phyloP scores from a whole-genome alignment of 495 filamentous ascomycete species.

The Aspergillus cavernicola region DNA sequence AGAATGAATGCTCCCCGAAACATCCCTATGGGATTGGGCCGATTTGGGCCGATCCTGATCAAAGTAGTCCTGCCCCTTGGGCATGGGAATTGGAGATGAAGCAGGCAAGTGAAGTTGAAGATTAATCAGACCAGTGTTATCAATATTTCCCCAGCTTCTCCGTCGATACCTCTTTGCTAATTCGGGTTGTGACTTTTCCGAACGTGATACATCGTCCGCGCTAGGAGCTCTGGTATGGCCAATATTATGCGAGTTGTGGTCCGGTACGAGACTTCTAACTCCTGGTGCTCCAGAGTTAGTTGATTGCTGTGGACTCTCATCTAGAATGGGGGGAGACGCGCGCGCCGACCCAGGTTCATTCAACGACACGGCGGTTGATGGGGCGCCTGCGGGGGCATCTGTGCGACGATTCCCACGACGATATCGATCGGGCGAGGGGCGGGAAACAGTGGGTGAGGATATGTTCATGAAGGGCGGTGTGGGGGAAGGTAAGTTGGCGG shows the following conservation, averaged over 20 bases:
- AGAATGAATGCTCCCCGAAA: slow-evolving; percentile 52
- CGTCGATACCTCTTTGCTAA: slow-evolving; percentile 73
- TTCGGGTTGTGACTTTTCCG: slow-evolving; percentile 49
- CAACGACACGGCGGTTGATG: slow-evolving; percentile 36
- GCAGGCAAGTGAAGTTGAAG: slow-evolving; percentile 37
- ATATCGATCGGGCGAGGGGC: slow-evolving; percentile 67
- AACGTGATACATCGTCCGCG: slow-evolving; percentile 50
- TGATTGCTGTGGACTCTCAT: slow-evolving; percentile 22
- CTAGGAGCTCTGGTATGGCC: slow-evolving; percentile 44
- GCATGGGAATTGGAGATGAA: slow-evolving; percentile 22
- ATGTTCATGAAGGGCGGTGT: slow-evolving; percentile 35
- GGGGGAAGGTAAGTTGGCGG: slow-evolving; percentile 46
- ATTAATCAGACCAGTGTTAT: slow-evolving; percentile 48
- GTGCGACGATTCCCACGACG: slow-evolving; percentile 53
- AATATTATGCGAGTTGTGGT: slow-evolving; percentile 12
- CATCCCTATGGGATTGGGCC: slow-evolving; percentile 57
- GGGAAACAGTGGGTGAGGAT: slow-evolving; percentile 47
- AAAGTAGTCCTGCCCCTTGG: slow-evolving; percentile 34
- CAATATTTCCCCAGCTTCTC: slow-evolving; percentile 78
- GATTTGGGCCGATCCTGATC: slow-evolving; percentile 44
- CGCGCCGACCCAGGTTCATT: slow-evolving; percentile 11
- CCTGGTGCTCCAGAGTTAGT: slow-evolving; percentile 3
- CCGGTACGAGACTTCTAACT: slow-evolving; percentile 6
- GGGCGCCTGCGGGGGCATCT: slow-evolving; percentile 41
- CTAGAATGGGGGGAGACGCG: slow-evolving; percentile 13